phyloP scores from a whole-genome alignment of 768 basidiomycete genomes.

The Pleurotus djamor region DNA sequence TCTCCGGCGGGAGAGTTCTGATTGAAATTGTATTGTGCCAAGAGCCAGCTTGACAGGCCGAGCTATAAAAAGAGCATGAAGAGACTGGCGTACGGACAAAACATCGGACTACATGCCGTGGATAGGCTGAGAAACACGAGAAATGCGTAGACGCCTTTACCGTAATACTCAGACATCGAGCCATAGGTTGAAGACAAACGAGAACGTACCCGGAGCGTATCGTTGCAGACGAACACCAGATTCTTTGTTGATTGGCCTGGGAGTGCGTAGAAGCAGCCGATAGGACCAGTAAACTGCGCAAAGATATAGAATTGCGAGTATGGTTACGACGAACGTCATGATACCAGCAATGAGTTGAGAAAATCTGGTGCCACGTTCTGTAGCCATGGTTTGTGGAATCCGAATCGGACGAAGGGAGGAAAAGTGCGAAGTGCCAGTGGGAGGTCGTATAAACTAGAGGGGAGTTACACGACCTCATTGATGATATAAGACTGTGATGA shows the following conservation, averaged over 20 bases:
- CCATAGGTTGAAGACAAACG: neutral
- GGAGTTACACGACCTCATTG: neutral
- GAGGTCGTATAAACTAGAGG: neutral
- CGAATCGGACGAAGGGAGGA: conserved; percentile 5
- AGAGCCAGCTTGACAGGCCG: conserved; percentile 56
- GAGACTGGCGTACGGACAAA: neutral
- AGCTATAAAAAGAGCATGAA: conserved; percentile 28
- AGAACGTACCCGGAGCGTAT: conserved; percentile 49
- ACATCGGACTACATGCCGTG: conserved; percentile 28
- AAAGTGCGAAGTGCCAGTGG: neutral
- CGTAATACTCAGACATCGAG: conserved; percentile 4
- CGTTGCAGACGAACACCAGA: conserved; percentile 43
- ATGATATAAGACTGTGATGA: neutral
- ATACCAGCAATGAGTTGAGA: conserved; percentile 19
- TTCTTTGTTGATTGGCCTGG: conserved; percentile 47
- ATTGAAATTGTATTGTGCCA: conserved; percentile 53
- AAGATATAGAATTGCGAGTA: conserved; percentile 41
- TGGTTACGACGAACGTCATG: conserved; percentile 17
- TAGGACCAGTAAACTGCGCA: conserved; percentile 48
- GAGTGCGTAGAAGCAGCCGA: conserved; percentile 41
- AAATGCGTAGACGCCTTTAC: conserved; percentile 41
- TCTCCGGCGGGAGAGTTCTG: conserved; percentile 47
- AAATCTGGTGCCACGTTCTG: conserved; percentile 5
- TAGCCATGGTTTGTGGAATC: conserved; percentile 12
- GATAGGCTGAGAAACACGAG: conserved; percentile 46